Evolutionary conservation across 148 eudicot species (phyloP), one percentile per base, ranked within the genome.

Genomic region (Camellia japonica): DNA sequence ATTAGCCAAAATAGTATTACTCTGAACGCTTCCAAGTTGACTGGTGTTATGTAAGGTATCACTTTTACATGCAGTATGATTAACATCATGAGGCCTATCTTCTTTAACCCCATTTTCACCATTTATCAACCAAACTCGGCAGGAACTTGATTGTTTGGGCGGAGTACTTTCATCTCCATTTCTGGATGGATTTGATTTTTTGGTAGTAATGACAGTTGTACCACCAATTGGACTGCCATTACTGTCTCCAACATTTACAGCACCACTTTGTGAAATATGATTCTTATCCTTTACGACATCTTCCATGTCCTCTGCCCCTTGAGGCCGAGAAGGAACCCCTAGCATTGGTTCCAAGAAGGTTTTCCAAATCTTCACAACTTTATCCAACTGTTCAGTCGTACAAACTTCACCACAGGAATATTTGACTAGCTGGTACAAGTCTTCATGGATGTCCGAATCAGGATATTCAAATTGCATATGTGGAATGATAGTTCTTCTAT

Each of bases 301-400:
- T 82, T 89, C 91, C 3, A 79, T 70, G 71, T 88, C 95, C 78
- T 86, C 90, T 65, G 78, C 83, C 72, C 81, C 84, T 41, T 79
- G 89, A 84, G 87, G 84, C 60, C 88, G 90, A 76, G 83, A 74
- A 78, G 94, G 90, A 83, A 89, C 85, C 76, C 97, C 95, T 71
- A 95, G 87, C 78, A 95, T 76, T 7, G 87, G 89, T 85, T 95
- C 98, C 58, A 95, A 73, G 59, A 95, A 90, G 12, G 89, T 68
- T 75, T 90, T 91, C 98, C 98, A 95, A 59, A 95, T 86, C 86
- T 91, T 89, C 93, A 95, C 86, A 73, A 90, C 94, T 85, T 88
- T 91, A 77, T 93, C 94, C 84, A 88, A 78, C 86, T 90, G 94
- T 70, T 93, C 97, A 80, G 89, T 83, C 55, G 98, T 77, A 88